phyloP scores from a whole-genome alignment of 495 filamentous ascomycete species.

The Lophiotrema nucula region DNA sequence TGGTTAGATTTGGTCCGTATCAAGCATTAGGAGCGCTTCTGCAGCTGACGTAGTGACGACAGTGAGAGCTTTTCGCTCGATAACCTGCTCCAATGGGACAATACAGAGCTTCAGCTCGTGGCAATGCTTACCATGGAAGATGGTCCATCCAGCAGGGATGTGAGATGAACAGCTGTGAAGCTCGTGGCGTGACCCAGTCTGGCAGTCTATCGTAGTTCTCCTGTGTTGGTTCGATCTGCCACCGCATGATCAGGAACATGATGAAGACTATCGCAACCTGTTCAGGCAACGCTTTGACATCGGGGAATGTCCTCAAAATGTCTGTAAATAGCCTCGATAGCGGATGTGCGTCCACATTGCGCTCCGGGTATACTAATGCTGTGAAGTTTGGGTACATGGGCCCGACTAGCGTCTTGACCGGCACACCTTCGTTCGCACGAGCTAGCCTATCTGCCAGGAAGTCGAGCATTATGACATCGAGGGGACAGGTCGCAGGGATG shows the following conservation, averaged over 20 bases:
- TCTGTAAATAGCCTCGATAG: constrained; percentile 81
- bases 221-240: constrained; percentile 70
- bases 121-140: constrained; percentile 56
- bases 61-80: neutral
- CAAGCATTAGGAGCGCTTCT: no score
- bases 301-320: constrained; percentile 72
- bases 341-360: constrained; percentile 58
- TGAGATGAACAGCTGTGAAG: constrained; percentile 57
- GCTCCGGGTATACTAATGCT: constrained; percentile 67
- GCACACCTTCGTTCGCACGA: constrained; percentile 60
- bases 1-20: no score
- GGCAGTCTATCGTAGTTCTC: constrained; percentile 74
- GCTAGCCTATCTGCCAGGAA: constrained; percentile 68
- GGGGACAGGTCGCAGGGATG: constrained; percentile 62
- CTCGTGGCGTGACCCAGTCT: constrained; percentile 60
- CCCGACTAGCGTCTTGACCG: constrained; percentile 61
- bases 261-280: constrained; percentile 73
- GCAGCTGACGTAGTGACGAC: neutral
- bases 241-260: constrained; percentile 84
- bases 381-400: constrained; percentile 75
- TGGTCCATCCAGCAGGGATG: constrained; percentile 81
- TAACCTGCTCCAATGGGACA: no score
- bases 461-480: constrained; percentile 73
- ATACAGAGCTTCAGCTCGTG: no score
- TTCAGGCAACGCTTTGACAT: constrained; percentile 66